phyloP scores from a whole-genome alignment of 352 stramenopile species.

The Plasmopara muralis region DNA sequence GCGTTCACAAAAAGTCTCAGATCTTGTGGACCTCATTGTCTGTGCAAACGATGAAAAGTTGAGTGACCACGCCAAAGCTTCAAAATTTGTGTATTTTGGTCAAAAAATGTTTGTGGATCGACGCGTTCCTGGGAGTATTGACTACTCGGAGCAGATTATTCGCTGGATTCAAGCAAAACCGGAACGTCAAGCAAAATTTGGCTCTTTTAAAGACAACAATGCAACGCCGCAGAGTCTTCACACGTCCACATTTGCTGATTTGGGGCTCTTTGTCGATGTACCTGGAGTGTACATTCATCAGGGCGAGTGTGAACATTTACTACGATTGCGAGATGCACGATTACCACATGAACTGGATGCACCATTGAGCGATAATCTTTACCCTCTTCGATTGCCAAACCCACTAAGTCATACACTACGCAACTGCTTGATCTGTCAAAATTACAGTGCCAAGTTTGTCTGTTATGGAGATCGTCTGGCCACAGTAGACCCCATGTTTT shows the following conservation, averaged over 20 bases:
- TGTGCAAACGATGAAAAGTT: slow-evolving; percentile 64
- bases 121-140: slow-evolving; percentile 25
- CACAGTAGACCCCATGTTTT: slow-evolving; percentile 70
- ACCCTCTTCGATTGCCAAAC: slow-evolving; percentile 62
- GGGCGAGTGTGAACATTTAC: slow-evolving; percentile 68
- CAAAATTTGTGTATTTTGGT: slow-evolving; percentile 62
- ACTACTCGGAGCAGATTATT: slow-evolving; percentile 53
- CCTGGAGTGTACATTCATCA: slow-evolving; percentile 69
- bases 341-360: slow-evolving; percentile 50
- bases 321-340: slow-evolving; percentile 56
- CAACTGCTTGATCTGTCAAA: slow-evolving; percentile 66
- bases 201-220: slow-evolving; percentile 5
- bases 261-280: slow-evolving; percentile 48
- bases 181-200: slow-evolving; percentile 26
- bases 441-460: slow-evolving; percentile 75
- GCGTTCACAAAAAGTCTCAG: slow-evolving; percentile 41
- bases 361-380: slow-evolving; percentile 23
- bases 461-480: slow-evolving; percentile 65
- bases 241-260: slow-evolving; percentile 37
- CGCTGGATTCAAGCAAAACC: slow-evolving; percentile 46
- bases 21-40: slow-evolving; percentile 55
- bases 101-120: slow-evolving; percentile 53
- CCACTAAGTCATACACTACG: slow-evolving; percentile 36
- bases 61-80: slow-evolving; percentile 24
- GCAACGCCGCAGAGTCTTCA: slow-evolving; percentile 27